Evolutionary conservation across 108 stramenopile species (phyloP).

Genomic region (Epithemia pelagica): DNA sequence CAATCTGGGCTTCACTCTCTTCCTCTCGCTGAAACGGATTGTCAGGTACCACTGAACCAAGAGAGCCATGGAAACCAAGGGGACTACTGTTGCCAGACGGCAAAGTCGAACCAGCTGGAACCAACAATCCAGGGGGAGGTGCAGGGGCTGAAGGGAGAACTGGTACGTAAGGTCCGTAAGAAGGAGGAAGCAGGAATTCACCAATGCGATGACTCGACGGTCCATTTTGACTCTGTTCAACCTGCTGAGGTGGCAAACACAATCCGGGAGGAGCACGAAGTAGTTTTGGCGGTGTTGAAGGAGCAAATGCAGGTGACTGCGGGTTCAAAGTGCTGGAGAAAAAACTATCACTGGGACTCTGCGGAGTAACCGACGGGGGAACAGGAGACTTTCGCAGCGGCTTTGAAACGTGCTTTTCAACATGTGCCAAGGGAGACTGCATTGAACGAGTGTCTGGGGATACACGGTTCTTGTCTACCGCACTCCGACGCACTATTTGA

Average conservation of each 20-base stretch:
- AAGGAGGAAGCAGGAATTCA: neutral
- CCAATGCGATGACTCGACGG: neutral
- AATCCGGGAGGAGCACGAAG: slow-evolving; percentile 5
- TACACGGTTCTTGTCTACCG: too few species aligned
- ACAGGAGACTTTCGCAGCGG: too few species aligned
- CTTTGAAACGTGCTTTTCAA: too few species aligned
- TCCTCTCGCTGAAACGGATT: slow-evolving; percentile 6
- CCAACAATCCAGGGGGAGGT: neutral
- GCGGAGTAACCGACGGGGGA: neutral
- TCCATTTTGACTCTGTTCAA: neutral
- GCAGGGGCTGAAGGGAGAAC: neutral
- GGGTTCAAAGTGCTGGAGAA: slow-evolving; percentile 1
- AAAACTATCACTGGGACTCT: neutral
- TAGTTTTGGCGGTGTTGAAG: neutral
- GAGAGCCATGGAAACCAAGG: neutral
- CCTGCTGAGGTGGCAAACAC: neutral
- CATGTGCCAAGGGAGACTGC: neutral
- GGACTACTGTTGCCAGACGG: neutral
- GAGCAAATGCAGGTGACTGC: neutral
- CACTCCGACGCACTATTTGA: too few species aligned
- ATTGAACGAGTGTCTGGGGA: neutral
- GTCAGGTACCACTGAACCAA: neutral
- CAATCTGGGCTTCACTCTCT: slow-evolving; percentile 43
- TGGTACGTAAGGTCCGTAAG: neutral
- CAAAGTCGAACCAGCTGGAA: neutral